These are phyloP conservation scores for Scedosporium aurantiacum DNA, from an alignment of 2,329 filamentous ascomycete genomes.

Conservation along the genomic window DNA sequence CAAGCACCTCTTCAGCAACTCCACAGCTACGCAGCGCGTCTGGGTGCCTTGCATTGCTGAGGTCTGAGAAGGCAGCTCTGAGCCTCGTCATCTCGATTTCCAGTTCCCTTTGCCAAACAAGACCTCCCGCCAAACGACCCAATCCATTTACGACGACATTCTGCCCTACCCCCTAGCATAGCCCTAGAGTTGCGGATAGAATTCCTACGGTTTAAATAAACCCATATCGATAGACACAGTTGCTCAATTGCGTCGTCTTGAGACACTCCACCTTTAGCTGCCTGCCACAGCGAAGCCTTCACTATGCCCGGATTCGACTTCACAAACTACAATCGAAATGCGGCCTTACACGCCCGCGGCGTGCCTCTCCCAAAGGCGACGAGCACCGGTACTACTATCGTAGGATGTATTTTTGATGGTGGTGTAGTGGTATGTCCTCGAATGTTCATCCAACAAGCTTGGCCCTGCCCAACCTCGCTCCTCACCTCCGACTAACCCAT, in stretches of 20 bases:
- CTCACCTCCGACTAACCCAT: neutral
- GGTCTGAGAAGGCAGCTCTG: constrained; percentile 20
- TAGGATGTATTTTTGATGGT: constrained; percentile 91
- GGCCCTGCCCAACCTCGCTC: neutral
- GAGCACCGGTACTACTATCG: constrained; percentile 97
- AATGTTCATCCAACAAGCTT: neutral
- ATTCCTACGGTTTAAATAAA: neutral
- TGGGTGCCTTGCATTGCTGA: constrained; percentile 5
- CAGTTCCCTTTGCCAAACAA: constrained; percentile 2
- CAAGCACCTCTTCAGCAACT: neutral
- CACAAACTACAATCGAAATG: constrained; percentile 99
- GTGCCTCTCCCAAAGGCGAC: constrained; percentile 95
- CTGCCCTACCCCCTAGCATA: neutral
- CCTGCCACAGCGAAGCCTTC: constrained; percentile 12
- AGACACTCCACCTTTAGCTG: neutral
- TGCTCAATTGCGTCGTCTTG: neutral
- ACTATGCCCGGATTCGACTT: constrained; percentile 97
- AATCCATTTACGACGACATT: neutral
- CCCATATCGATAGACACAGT: neutral
- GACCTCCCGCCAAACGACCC: constrained; percentile 1
- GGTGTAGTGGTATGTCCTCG: constrained; percentile 70
- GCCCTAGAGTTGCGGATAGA: neutral
- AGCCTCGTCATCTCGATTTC: constrained; percentile 10
- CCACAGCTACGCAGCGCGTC: neutral
- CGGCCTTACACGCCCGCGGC: constrained; percentile 84